phyloP scores from a whole-genome alignment of 2,329 filamentous ascomycete species.

The Paecilomyces variotii region DNA sequence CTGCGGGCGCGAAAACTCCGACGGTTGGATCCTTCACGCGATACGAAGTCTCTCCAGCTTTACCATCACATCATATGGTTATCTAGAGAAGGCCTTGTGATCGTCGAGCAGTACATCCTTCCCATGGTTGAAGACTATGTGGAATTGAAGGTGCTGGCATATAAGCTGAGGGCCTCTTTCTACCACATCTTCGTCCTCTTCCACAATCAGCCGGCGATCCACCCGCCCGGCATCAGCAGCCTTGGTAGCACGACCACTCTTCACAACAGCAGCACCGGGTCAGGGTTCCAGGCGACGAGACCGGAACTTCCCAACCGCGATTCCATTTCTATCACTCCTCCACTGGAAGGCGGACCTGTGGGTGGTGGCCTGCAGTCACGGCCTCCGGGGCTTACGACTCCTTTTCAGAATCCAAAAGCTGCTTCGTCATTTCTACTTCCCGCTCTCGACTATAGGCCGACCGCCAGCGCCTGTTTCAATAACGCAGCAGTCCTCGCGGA shows the following conservation, averaged over 20 bases:
- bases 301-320: slow-evolving; percentile 16
- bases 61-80: slow-evolving; percentile 95
- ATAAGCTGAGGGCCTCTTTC: slow-evolving; percentile 88
- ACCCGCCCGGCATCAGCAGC: slow-evolving; percentile 47
- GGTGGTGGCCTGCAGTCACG: slow-evolving; percentile 40
- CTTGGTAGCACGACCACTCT: slow-evolving; percentile 20
- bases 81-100: slow-evolving; percentile 77
- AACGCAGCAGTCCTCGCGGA: slow-evolving; percentile 70
- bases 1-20: slow-evolving; percentile 75
- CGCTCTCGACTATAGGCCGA: slow-evolving; percentile 69
- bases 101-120: slow-evolving; percentile 78
- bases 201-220: slow-evolving; percentile 78
- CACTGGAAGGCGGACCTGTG: slow-evolving; percentile 52
- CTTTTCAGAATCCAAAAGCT: slow-evolving; percentile 22
- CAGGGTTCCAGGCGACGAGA: slow-evolving; percentile 4
- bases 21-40: slow-evolving; percentile 67
- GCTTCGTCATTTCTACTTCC: slow-evolving; percentile 71
- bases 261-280: slow-evolving; percentile 12
- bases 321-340: slow-evolving; percentile 37
- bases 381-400: slow-evolving; percentile 29
- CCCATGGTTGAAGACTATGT: slow-evolving; percentile 71
- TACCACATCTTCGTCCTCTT: slow-evolving; percentile 96
- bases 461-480: slow-evolving; percentile 72
- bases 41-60: slow-evolving; percentile 71
- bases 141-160: slow-evolving; percentile 81